These are phyloP conservation scores for Ogataea pini DNA, from an alignment of 805 yeast species.

Conservation along the genomic window DNA sequence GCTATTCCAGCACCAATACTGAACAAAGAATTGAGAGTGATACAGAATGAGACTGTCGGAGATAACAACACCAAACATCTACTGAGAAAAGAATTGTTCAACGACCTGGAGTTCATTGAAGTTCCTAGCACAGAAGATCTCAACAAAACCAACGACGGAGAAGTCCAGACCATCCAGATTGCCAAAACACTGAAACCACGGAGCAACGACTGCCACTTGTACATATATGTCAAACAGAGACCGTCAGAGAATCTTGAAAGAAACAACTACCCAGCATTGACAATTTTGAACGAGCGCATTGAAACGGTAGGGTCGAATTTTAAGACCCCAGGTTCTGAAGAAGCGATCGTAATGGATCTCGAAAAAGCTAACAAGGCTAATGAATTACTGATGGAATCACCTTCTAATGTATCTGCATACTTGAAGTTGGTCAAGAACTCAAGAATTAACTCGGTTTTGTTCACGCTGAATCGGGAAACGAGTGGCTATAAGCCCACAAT, in stretches of 20 bases:
- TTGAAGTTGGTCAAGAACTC: slow-evolving; percentile 31
- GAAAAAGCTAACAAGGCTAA: slow-evolving; percentile 32
- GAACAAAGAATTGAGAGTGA: slow-evolving; percentile 30
- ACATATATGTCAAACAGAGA: slow-evolving; percentile 30
- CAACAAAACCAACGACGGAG: neutral
- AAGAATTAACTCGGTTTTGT: slow-evolving; percentile 29
- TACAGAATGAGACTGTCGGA: slow-evolving; percentile 31
- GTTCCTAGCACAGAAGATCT: slow-evolving; percentile 10
- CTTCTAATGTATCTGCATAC: slow-evolving; percentile 30
- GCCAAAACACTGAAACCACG: neutral
- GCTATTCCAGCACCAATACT: slow-evolving; percentile 34
- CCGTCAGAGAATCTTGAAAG: slow-evolving; percentile 24
- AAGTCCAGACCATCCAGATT: neutral
- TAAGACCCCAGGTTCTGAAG: slow-evolving; percentile 6
- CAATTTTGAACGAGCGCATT: slow-evolving; percentile 21
- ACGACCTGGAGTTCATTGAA: slow-evolving; percentile 34
- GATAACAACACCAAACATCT: slow-evolving; percentile 18
- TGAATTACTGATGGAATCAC: slow-evolving; percentile 27
- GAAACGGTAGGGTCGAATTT: slow-evolving; percentile 21
- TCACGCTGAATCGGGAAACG: slow-evolving; percentile 31
- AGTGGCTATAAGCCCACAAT: slow-evolving; percentile 33
- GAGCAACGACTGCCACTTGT: slow-evolving; percentile 30
- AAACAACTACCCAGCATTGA: slow-evolving; percentile 31
- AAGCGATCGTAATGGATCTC: slow-evolving; percentile 27
- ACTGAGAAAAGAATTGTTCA: slow-evolving; percentile 28